Evolutionary conservation across 1,284 basidiomycete genomes (phyloP).

Genomic region (Malassezia japonica): DNA sequence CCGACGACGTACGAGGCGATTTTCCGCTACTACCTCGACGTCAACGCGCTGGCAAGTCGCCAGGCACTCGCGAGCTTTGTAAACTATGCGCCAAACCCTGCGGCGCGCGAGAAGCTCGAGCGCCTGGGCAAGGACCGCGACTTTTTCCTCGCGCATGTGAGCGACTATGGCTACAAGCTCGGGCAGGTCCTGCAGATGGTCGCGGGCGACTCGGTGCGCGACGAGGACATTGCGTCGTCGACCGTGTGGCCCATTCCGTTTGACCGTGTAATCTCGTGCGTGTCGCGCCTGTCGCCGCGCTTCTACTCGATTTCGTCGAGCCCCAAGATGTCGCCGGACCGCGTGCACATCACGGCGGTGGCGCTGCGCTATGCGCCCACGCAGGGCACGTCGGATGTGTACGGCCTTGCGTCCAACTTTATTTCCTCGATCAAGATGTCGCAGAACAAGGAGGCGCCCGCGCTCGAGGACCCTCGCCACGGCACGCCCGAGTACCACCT

Average conservation of each 20-base stretch:
- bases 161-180: constrained; percentile 73
- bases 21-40: constrained; percentile 92
- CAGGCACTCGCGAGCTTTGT: constrained; percentile 79
- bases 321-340: constrained; percentile 75
- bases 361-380: constrained; percentile 52
- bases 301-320: constrained; percentile 98
- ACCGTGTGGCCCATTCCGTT: constrained; percentile 88
- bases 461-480: constrained; percentile 40
- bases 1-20: constrained; percentile 91
- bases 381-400: constrained; percentile 21
- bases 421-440: constrained; percentile 57
- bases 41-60: constrained; percentile 81
- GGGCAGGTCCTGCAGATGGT: constrained; percentile 77
- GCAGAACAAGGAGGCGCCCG: constrained; percentile 51
- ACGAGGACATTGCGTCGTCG: constrained; percentile 56
- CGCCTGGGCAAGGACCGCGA: constrained; percentile 78
- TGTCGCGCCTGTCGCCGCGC: constrained; percentile 85
- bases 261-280: constrained; percentile 84
- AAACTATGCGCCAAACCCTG: constrained; percentile 74
- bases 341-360: constrained; percentile 89
- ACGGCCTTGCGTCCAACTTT: constrained; percentile 45
- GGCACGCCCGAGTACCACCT: constrained; percentile 67
- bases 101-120: constrained; percentile 65
- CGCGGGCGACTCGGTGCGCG: constrained; percentile 66
- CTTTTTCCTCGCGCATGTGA: constrained; percentile 66